Evolutionary conservation across 1,139 yeast genomes (phyloP), one percentile per base, ranked within the genome.

Genomic region (Dujonia santamariae): DNA sequence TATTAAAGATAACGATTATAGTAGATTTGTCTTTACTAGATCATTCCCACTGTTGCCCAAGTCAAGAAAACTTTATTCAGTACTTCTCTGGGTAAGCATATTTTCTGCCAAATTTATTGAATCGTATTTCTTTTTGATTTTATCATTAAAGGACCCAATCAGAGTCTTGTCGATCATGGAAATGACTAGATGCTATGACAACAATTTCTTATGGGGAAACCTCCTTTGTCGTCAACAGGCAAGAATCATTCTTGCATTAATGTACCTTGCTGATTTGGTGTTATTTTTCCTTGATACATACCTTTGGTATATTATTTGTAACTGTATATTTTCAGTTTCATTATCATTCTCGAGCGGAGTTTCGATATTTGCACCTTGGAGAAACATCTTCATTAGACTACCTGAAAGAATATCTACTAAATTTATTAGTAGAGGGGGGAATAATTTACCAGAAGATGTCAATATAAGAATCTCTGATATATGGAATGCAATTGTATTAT

Each of bases 361-460:
- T 3, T 85, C 96, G 1, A 77, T 85, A 4, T 71, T 86, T 61
- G 81, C 95, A 0, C 96, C 96, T 0, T 86, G 96, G 96, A 75
- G 83, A 50, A 85, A 85, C 48, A 77, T 84, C 4, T 87, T 80
- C 51, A 72, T 85, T 2, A 64, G 88, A 34, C 56, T 87, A 27
- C 95, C 96, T 0, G 79, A 80, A 42, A 67, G 96, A 47, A 79
- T 87, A 3, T 72, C 70, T 42, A 70, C 85, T 4, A 85, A 85
- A 49, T 59, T 85, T 4, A 54, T 84, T 19, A 76, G 76, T 6
- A 69, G 76, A 1, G 52, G 71, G 4, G 72, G 65, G 32, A 63
- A 14, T 6, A 68, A 68, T 6, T n/a, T n/a, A n/a, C n/a, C n/a
- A n/a, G 23, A 21, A 21, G 11, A 12, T 21, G 19, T 15, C 7